These are phyloP conservation scores for Lachnellula suecica DNA, from an alignment of 2,329 filamentous ascomycete genomes.

Conservation along the genomic window DNA sequence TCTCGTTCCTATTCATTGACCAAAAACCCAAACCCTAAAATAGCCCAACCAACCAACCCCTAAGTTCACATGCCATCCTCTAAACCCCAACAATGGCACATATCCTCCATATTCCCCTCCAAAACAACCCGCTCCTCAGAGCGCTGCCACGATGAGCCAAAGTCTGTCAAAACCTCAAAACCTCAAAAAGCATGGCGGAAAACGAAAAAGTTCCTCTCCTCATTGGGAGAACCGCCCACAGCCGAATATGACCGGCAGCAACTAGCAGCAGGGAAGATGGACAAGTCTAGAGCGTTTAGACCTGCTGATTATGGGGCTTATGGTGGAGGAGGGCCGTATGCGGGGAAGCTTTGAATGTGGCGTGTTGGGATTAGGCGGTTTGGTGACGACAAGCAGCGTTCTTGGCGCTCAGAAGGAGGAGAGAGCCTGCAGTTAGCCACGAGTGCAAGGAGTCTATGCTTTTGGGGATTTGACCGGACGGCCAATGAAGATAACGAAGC, in stretches of 20 bases:
- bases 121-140: not conserved
- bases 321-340: not conserved
- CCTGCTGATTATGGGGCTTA: conserved; percentile 15
- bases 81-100: too few relatives aligned
- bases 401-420: too few relatives aligned
- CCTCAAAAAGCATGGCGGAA: conserved; percentile 12
- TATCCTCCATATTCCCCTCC: too few relatives aligned
- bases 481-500: too few relatives aligned
- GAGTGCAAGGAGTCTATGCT: too few relatives aligned
- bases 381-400: not conserved
- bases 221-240: conserved; percentile 19
- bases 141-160: not conserved
- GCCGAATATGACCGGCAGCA: conserved; percentile 19
- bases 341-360: too few relatives aligned
- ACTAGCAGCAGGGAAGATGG: conserved; percentile 7
- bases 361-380: not conserved
- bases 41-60: too few relatives aligned
- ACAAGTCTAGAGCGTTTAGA: conserved; percentile 14
- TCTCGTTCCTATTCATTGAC: too few relatives aligned
- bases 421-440: too few relatives aligned
- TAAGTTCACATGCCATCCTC: too few relatives aligned
- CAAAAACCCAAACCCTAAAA: too few relatives aligned
- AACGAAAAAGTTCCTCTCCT: conserved; percentile 19
- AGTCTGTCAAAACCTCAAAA: not conserved
- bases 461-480: too few relatives aligned